phyloP scores from a whole-genome alignment of 2,329 filamentous ascomycete genomes.

The Sordariomycetes sp. region DNA sequence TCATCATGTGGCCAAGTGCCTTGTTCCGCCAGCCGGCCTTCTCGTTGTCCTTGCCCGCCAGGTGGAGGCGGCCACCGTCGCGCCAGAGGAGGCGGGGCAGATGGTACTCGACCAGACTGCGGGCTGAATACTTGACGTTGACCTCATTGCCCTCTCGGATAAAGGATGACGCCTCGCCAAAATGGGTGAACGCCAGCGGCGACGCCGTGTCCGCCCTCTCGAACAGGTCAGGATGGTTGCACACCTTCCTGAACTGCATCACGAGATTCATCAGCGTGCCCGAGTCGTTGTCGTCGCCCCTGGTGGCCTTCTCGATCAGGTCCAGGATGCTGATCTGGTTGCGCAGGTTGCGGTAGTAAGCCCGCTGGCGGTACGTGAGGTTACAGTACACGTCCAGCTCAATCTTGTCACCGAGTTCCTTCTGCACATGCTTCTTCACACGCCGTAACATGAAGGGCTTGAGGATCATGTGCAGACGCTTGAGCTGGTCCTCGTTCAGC shows the following conservation, averaged over 20 bases:
- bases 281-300: slow-evolving; percentile 89
- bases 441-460: slow-evolving; percentile 99
- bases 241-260: slow-evolving; percentile 99
- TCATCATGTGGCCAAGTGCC: slow-evolving; percentile 73
- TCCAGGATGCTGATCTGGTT: slow-evolving; percentile 99
- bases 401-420: slow-evolving; percentile 97
- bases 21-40: slow-evolving; percentile 71
- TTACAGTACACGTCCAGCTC: slow-evolving; percentile 95
- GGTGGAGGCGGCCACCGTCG: slow-evolving; percentile 65
- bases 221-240: slow-evolving; percentile 95
- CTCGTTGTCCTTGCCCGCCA: slow-evolving; percentile 62
- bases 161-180: slow-evolving; percentile 92
- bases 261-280: slow-evolving; percentile 98
- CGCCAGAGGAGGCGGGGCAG: slow-evolving; percentile 74
- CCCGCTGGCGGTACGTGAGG: slow-evolving; percentile 88
- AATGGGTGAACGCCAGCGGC: slow-evolving; percentile 73
- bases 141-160: slow-evolving; percentile 77
- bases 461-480: slow-evolving; percentile 94
- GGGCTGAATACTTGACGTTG: slow-evolving; percentile 75
- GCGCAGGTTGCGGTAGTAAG: slow-evolving; percentile 82
- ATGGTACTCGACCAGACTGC: slow-evolving; percentile 75
- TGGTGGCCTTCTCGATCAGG: slow-evolving; percentile 90
- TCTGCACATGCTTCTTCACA: slow-evolving; percentile 99
- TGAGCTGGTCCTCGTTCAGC: slow-evolving; percentile 94
- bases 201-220: slow-evolving; percentile 88